Conservation (phyloP, 2,329 filamentous ascomycete species). For the Aureobasidium melanogenum region DNA sequence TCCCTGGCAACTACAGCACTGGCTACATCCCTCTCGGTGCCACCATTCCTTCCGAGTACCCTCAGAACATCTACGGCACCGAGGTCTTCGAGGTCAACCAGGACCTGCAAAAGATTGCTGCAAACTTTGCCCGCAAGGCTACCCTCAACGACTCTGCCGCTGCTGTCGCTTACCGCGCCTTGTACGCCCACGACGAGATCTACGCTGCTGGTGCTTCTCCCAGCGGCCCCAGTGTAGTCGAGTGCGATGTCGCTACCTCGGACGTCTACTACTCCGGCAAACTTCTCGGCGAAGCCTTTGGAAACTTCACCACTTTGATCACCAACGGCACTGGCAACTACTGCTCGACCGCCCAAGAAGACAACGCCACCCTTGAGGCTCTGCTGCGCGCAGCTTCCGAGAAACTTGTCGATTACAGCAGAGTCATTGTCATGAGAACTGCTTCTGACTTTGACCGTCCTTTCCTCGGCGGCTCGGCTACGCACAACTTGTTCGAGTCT, state of each 20-base stretch:
- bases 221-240: slow-evolving; percentile 46
- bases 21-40: slow-evolving; percentile 61
- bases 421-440: slow-evolving; percentile 60
- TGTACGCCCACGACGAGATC: slow-evolving; percentile 22
- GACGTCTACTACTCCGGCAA: slow-evolving; percentile 63
- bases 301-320: slow-evolving; percentile 53
- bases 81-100: slow-evolving; percentile 36
- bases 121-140: slow-evolving; percentile 26
- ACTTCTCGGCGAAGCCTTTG: slow-evolving; percentile 54
- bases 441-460: slow-evolving; percentile 65
- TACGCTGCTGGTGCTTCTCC: slow-evolving; percentile 38
- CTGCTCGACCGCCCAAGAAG: slow-evolving; percentile 65
- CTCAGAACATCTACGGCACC: slow-evolving; percentile 31
- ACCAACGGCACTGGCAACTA: slow-evolving; percentile 61
- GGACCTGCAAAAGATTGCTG: slow-evolving; percentile 27
- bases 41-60: slow-evolving; percentile 38
- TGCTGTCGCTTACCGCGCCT: slow-evolving; percentile 30
- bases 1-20: slow-evolving; percentile 55
- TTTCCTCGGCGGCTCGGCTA: slow-evolving; percentile 46
- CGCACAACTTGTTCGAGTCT: slow-evolving; percentile 50
- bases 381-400: slow-evolving; percentile 51
- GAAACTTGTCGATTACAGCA: slow-evolving; percentile 54
- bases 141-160: slow-evolving; percentile 29
- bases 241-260: slow-evolving; percentile 60
- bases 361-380: slow-evolving; percentile 60